These are phyloP conservation scores for Boletus coccyginus DNA, from an alignment of 768 basidiomycete species.

Conservation along the genomic window DNA sequence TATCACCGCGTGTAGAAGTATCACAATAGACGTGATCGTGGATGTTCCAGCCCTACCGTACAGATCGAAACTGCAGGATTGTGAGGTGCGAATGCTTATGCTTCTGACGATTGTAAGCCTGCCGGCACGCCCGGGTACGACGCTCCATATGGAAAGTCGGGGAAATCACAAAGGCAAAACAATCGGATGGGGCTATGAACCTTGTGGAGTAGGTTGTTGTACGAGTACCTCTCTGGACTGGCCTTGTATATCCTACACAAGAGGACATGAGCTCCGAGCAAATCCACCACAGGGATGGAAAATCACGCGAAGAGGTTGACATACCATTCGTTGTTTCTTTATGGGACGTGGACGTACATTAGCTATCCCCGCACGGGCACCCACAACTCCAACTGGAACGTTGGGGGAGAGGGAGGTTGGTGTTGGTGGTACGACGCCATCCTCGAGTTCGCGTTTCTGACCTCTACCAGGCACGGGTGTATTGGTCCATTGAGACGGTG, in stretches of 20 bases:
- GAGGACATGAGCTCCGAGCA: constrained; percentile 3
- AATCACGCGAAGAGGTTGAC: constrained; percentile 16
- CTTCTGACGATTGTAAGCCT: constrained; percentile 1
- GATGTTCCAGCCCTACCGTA: constrained; percentile 3
- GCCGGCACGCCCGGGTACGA: constrained; percentile 9
- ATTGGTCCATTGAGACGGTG: constrained; percentile 22
- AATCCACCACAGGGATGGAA: not conserved
- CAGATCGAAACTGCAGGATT: constrained; percentile 11
- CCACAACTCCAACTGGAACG: constrained; percentile 34
- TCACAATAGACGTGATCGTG: constrained; percentile 1
- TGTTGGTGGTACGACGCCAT: constrained; percentile 20
- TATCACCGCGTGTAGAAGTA: constrained; percentile 11
- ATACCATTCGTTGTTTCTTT: constrained; percentile 75
- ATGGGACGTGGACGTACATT: constrained; percentile 63
- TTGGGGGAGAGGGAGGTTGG: constrained; percentile 23
- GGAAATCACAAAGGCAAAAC: constrained; percentile 1
- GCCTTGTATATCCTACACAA: constrained; percentile 57
- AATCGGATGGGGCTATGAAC: constrained; percentile 37
- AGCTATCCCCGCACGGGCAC: constrained; percentile 56
- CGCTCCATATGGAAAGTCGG: constrained; percentile 5
- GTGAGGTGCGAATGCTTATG: constrained; percentile 1
- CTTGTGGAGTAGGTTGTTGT: constrained; percentile 74
- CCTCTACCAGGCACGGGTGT: constrained; percentile 21
- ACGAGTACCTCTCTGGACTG: constrained; percentile 60
- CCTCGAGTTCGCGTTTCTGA: constrained; percentile 35